Evolutionary conservation across 1,284 basidiomycete genomes (phyloP).

Genomic region (Cystobasidiaceae sp.): DNA sequence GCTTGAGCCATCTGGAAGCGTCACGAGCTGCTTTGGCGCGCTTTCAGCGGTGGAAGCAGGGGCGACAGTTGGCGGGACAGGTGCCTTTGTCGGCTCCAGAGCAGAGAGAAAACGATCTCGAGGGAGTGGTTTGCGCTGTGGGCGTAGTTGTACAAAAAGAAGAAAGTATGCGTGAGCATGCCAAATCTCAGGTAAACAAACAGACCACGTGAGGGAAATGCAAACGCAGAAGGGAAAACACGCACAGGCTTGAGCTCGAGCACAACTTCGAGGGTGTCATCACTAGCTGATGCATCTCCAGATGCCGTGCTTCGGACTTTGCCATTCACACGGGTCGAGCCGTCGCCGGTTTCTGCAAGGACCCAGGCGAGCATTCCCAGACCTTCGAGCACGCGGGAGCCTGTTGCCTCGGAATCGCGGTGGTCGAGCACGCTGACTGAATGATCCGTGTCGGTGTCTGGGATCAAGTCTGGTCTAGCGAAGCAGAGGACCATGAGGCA

Average conservation of each 20-base stretch:
- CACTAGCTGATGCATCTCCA: neutral
- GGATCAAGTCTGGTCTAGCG: slow-evolving; percentile 18
- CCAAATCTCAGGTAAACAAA: too few relatives aligned
- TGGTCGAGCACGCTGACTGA: slow-evolving; percentile 26
- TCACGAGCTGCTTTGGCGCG: neutral
- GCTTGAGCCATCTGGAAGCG: neutral
- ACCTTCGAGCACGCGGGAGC: slow-evolving; percentile 11
- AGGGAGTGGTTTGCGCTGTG: slow-evolving; percentile 5
- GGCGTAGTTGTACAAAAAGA: neutral
- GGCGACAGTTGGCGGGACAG: neutral
- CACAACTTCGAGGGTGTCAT: slow-evolving; percentile 6
- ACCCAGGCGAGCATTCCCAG: slow-evolving; percentile 28
- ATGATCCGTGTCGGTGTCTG: slow-evolving; percentile 8
- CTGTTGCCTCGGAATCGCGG: slow-evolving; percentile 7
- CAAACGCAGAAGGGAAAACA: neutral
- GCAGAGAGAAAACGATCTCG: neutral
- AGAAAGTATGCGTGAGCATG: neutral
- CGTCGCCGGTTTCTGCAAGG: neutral
- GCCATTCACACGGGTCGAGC: neutral
- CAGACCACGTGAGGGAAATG: neutral
- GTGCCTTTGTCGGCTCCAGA: neutral
- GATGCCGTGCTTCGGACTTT: neutral
- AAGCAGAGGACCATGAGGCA: slow-evolving; percentile 26
- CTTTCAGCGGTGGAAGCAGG: too few relatives aligned
- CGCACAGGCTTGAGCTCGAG: slow-evolving; percentile 28